Evolutionary conservation across 208 protist species (phyloP), one percentile per base, ranked within the genome.

Genomic region (Leishmania martiniquensis): DNA sequence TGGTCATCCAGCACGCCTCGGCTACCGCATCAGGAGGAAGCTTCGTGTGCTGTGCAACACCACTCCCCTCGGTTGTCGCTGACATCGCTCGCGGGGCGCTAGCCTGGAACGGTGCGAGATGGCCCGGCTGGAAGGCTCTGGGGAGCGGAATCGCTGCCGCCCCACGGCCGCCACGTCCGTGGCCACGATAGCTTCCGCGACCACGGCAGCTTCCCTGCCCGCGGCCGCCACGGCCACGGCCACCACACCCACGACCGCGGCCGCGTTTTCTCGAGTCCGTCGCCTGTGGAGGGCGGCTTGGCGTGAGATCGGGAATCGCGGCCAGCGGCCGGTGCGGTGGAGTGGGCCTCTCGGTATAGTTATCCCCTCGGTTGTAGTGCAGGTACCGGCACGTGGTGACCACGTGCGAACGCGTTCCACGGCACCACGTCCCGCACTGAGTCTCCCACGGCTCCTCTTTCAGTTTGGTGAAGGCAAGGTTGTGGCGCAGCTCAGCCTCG

Each of bases 391-490:
- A 96, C 55, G 89, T 94, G 13, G 89, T 88, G 42, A 96, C 81
- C 47, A 93, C 86, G 70, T 96, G 92, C 4, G 90, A 92, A 22
- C 85, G 87, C 6, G 37, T 7, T 63, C 37, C 71, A 54, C 80
- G 86, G 75, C 92, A 96, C 92, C 92, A 96, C 42, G 83, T 75
- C 59, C 92, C 92, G 75, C 88, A 93, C 45, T 87, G 85, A 60
- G 81, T 83, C 68, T 88, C 81, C 82, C 75, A 82, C 39, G 77
- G 75, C 68, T 85, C 74, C 57, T 85, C 79, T 73, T 79, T 82
- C 32, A 92, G 67, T 57, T 85, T 85, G 37, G 45, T 87, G 39
- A 94, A 68, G 4, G 76, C 92, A 37, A 93, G 52, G 78, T 96
- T 96, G 1, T 87, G 63, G 65, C 91, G 89, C 62, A 96, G 76